Evolutionary conservation across 169 alveolate genomes (phyloP).

Genomic region (Plasmodium fragile): DNA sequence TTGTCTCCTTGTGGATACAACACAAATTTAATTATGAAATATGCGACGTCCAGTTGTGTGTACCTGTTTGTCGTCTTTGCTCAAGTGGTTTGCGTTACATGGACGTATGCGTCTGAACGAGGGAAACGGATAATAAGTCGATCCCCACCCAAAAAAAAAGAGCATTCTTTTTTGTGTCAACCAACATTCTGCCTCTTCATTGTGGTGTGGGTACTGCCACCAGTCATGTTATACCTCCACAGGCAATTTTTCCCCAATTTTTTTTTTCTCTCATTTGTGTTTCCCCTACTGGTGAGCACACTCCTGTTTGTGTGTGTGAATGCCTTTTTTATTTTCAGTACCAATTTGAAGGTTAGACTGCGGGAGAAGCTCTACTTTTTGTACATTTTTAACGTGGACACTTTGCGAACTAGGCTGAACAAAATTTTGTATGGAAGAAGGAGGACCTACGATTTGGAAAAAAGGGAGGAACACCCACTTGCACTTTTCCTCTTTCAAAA

Average conservation of each 20-base stretch:
- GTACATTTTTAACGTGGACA: conserved; percentile 22
- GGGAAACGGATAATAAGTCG: not conserved
- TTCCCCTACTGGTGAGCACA: not conserved
- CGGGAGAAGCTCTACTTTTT: conserved; percentile 23
- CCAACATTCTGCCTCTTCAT: not conserved
- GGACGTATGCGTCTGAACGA: conserved; percentile 40
- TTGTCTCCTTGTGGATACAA: conserved; percentile 10
- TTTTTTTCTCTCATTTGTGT: not conserved
- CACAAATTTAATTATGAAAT: not conserved
- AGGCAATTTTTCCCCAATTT: not conserved
- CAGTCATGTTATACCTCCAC: not conserved
- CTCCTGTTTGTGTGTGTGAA: conserved; percentile 4
- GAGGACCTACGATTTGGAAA: conserved; percentile 3
- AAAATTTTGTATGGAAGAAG: conserved; percentile 58
- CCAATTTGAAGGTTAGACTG: not conserved
- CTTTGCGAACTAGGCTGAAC: conserved; percentile 28
- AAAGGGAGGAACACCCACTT: not conserved
- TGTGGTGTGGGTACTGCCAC: conserved; percentile 1
- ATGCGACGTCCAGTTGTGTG: conserved; percentile 6
- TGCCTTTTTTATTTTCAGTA: not conserved
- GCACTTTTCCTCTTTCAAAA: not conserved
- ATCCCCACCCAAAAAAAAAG: not conserved
- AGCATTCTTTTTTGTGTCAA: not conserved
- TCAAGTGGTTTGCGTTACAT: conserved; percentile 41
- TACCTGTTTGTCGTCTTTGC: conserved; percentile 23